phyloP scores from a whole-genome alignment of 1,284 basidiomycete species.

The Waitea zeae region DNA sequence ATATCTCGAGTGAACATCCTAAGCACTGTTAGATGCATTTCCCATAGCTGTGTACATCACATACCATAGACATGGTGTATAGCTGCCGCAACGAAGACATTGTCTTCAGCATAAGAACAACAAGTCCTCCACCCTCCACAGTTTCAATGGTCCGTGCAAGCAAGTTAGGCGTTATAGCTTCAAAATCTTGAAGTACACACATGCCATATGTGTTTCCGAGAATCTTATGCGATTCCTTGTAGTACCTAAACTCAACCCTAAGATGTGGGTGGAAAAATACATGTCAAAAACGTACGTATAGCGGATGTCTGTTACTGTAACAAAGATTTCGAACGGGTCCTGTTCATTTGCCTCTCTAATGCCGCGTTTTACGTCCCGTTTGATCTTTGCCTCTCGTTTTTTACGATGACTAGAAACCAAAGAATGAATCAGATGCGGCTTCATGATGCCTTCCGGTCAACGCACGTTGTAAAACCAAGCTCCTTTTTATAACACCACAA shows the following conservation, averaged over 20 bases:
- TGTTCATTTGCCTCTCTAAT: conserved; percentile 90
- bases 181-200: conserved; percentile 96
- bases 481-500: conserved; percentile 98
- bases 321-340: conserved; percentile 95
- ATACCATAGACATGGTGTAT: conserved; percentile 92
- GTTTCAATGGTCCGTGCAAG: conserved; percentile 97
- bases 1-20: conserved; percentile 93
- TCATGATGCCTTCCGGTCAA: conserved; percentile 6
- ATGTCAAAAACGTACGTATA: conserved; percentile 53
- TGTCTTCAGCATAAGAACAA: conserved; percentile 85
- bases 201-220: conserved; percentile 97
- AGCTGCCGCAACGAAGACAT: conserved; percentile 91
- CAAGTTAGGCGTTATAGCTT: conserved; percentile 95
- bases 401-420: conserved; percentile 65
- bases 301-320: conserved; percentile 96
- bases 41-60: conserved; percentile 10
- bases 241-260: conserved; percentile 30
- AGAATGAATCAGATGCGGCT: conserved; percentile 11
- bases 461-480: conserved; percentile 80
- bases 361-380: conserved; percentile 86
- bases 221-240: conserved; percentile 93
- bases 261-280: not conserved
- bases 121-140: conserved; percentile 90
- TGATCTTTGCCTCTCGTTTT: conserved; percentile 91
- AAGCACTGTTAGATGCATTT: conserved; percentile 1